These are phyloP conservation scores for Diaporthe amygdali DNA, from an alignment of 2,329 filamentous ascomycete genomes.

Conservation along the genomic window DNA sequence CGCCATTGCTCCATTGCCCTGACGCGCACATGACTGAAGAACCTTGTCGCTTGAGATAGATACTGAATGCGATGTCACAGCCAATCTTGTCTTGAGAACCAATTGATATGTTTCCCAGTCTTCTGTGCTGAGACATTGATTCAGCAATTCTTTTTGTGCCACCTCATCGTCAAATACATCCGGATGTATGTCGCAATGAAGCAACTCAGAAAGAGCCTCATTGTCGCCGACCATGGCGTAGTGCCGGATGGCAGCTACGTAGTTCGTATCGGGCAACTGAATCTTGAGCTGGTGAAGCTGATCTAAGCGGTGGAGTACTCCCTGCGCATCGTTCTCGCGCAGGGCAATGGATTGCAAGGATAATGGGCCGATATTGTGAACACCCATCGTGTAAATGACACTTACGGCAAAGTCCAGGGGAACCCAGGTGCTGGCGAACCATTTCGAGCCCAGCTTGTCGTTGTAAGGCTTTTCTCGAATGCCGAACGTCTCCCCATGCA, in stretches of 20 bases:
- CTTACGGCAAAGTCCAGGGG: conserved; percentile 75
- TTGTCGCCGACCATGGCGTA: conserved; percentile 65
- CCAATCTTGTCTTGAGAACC: conserved; percentile 49
- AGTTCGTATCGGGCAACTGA: conserved; percentile 64
- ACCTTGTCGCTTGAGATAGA: conserved; percentile 40
- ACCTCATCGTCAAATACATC: conserved; percentile 57
- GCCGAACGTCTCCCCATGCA: conserved; percentile 44
- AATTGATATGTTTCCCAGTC: conserved; percentile 49
- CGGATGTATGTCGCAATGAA: conserved; percentile 58
- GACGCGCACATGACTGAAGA: conserved; percentile 35
- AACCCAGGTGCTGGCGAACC: conserved; percentile 77
- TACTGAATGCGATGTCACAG: conserved; percentile 35
- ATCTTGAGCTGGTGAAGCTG: conserved; percentile 69
- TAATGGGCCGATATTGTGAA: conserved; percentile 74
- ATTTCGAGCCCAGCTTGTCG: conserved; percentile 76
- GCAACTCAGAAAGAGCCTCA: conserved; percentile 48
- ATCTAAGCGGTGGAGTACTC: conserved; percentile 63
- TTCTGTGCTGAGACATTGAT: conserved; percentile 38
- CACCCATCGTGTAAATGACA: conserved; percentile 71
- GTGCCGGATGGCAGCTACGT: conserved; percentile 67
- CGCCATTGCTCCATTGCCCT: conserved; percentile 32
- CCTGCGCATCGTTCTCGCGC: conserved; percentile 61
- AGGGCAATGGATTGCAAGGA: conserved; percentile 79
- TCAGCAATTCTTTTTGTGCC: conserved; percentile 45
- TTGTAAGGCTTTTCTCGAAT: conserved; percentile 57